phyloP scores from a whole-genome alignment of 192 early-diverging fungal genomes.

The Backusella circina region DNA sequence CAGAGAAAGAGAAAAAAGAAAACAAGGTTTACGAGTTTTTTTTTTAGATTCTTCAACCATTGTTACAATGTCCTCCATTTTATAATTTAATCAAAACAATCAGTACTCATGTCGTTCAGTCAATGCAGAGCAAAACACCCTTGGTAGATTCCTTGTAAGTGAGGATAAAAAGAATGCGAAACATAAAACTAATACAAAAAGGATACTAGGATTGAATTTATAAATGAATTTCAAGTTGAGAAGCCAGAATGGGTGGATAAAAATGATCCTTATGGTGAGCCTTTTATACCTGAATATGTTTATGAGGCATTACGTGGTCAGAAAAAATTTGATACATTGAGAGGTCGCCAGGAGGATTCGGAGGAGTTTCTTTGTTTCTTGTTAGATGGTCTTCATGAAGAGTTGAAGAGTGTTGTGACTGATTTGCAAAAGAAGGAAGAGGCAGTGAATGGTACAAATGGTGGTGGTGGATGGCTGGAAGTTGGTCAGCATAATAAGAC shows the following conservation, averaged over 20 bases:
- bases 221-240: conserved; percentile 31
- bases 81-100: conserved; percentile 80
- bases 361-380: conserved; percentile 95
- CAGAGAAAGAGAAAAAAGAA: background rate
- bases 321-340: conserved; percentile 78
- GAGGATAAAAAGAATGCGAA: background rate
- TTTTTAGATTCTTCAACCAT: conserved; percentile 78
- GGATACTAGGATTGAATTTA: conserved; percentile 33
- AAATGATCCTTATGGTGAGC: conserved; percentile 57
- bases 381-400: conserved; percentile 94
- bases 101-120: conserved; percentile 59
- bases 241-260: conserved; percentile 1
- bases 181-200: background rate
- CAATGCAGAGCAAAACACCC: conserved; percentile 73
- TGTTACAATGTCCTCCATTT: conserved; percentile 90
- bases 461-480: conserved; percentile 73
- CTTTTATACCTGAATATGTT: conserved; percentile 91
- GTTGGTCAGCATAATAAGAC: conserved; percentile 87
- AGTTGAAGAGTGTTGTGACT: conserved; percentile 53
- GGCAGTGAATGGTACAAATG: conserved; percentile 3
- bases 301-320: conserved; percentile 81
- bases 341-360: conserved; percentile 95
- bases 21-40: background rate
- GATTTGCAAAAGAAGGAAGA: background rate
- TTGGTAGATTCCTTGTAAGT: conserved; percentile 84